Evolutionary conservation across 148 eudicot genomes (phyloP).

Genomic region (Heliamphora exappendiculata): DNA sequence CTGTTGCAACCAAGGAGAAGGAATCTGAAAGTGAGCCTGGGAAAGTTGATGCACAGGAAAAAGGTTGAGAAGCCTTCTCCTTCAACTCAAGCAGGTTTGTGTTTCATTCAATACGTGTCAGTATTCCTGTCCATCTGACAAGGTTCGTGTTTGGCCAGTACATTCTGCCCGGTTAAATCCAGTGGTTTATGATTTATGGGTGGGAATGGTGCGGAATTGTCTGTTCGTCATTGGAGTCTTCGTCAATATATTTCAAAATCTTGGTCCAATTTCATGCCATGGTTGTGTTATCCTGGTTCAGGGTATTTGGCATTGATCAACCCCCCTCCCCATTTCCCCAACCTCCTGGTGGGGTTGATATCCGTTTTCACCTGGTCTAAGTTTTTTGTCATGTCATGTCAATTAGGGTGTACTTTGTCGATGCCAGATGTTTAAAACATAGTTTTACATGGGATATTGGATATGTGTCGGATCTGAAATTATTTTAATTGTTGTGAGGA

Average conservation of each 20-base stretch:
- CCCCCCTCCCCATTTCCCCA: too few species aligned
- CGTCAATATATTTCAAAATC: background rate
- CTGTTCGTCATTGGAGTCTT: constrained; percentile 11
- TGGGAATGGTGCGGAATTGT: constrained; percentile 14
- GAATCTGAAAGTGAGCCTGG: constrained; percentile 21
- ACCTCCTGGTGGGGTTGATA: constrained; percentile 2
- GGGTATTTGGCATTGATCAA: too few species aligned
- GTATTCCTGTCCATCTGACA: constrained; percentile 3
- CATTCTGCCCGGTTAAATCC: background rate
- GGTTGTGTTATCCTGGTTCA: constrained; percentile 3
- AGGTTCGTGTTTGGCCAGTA: constrained; percentile 14
- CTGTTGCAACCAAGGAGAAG: constrained; percentile 23
- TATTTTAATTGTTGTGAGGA: too few species aligned
- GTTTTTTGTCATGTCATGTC: background rate
- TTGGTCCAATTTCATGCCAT: constrained; percentile 9
- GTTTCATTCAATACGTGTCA: background rate
- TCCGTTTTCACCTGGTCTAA: too few species aligned
- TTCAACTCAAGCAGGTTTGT: constrained; percentile 16
- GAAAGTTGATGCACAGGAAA: constrained; percentile 28
- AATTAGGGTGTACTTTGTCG: background rate
- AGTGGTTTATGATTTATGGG: constrained; percentile 9
- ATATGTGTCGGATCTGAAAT: background rate
- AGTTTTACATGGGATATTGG: background rate
- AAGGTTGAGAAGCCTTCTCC: constrained; percentile 30
- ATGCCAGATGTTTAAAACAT: background rate